Evolutionary conservation across 176 grass and related monocot genomes (phyloP).

Genomic region (Avena eriantha): DNA sequence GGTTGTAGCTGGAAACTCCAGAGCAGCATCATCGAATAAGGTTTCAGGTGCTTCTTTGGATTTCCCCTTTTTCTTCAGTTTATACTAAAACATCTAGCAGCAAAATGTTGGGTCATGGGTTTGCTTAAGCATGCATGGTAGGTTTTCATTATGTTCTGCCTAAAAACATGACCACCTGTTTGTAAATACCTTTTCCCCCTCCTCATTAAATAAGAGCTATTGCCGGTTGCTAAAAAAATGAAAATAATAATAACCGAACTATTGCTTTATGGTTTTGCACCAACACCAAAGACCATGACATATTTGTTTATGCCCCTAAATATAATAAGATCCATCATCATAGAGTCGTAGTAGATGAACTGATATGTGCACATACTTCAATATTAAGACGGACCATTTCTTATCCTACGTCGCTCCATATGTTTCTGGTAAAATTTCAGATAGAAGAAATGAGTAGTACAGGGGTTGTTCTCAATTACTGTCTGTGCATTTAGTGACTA

Average conservation of each 20-base stretch:
- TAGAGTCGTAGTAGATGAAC: not conserved
- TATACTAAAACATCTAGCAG: not conserved
- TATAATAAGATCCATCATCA: not conserved
- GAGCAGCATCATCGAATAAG: constrained; percentile 58
- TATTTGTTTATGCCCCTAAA: not conserved
- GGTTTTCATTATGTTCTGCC: not conserved
- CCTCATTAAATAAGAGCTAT: not conserved
- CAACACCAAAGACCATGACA: not conserved
- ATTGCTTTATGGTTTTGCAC: not conserved
- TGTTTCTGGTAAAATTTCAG: not conserved
- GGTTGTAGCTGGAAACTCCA: constrained; percentile 75
- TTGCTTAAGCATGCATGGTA: not conserved
- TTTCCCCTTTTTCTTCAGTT: constrained; percentile 30
- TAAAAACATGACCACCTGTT: not conserved
- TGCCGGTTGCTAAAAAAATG: not conserved
- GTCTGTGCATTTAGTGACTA: not conserved
- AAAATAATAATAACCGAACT: not conserved
- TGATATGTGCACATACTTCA: not conserved
- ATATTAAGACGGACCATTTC: not conserved
- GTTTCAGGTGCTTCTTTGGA: constrained; percentile 66
- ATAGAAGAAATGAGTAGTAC: not conserved
- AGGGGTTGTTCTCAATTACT: not conserved
- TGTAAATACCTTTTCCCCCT: not conserved
- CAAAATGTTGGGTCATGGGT: not conserved
- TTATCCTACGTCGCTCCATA: not conserved